phyloP scores from a whole-genome alignment of 345 rosid species.

The Xanthoceras sorbifolium region DNA sequence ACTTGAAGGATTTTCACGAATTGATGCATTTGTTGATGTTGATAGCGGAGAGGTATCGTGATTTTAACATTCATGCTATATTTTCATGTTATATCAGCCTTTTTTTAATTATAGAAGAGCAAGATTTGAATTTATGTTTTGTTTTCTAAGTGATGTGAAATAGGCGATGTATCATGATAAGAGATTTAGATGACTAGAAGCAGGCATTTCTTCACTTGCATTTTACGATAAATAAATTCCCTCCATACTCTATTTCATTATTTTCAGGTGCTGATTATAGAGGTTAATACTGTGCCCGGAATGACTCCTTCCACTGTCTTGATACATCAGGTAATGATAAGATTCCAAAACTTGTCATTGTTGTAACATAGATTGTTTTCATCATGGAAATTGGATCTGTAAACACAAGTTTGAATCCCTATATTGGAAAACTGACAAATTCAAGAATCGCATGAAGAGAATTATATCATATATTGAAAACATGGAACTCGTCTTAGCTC shows the following conservation, averaged over 20 bases:
- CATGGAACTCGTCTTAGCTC: neutral
- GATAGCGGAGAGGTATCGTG: constrained; percentile 84
- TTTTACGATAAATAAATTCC: neutral
- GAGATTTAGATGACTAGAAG: neutral
- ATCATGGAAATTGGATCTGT: neutral
- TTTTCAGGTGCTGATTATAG: constrained; percentile 78
- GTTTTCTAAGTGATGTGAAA: neutral
- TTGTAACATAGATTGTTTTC: neutral
- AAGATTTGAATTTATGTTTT: neutral
- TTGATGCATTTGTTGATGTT: constrained; percentile 88
- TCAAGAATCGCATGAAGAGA: neutral
- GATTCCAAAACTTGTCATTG: neutral
- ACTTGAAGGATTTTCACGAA: constrained; percentile 86
- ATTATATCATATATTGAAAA: neutral
- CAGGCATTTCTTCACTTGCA: neutral
- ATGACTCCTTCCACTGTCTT: constrained; percentile 96
- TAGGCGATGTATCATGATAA: constrained; percentile 5
- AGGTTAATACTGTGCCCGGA: constrained; percentile 94
- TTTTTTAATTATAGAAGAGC: constrained; percentile 1
- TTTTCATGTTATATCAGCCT: neutral
- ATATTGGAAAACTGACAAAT: neutral
- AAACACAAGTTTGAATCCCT: neutral
- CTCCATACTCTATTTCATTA: neutral
- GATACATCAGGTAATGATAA: constrained; percentile 78
- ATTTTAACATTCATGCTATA: neutral